Base-by-base conservation (phyloP, 2,329 filamentous ascomycete genomes). In the Monosporascus sp. region DNA sequence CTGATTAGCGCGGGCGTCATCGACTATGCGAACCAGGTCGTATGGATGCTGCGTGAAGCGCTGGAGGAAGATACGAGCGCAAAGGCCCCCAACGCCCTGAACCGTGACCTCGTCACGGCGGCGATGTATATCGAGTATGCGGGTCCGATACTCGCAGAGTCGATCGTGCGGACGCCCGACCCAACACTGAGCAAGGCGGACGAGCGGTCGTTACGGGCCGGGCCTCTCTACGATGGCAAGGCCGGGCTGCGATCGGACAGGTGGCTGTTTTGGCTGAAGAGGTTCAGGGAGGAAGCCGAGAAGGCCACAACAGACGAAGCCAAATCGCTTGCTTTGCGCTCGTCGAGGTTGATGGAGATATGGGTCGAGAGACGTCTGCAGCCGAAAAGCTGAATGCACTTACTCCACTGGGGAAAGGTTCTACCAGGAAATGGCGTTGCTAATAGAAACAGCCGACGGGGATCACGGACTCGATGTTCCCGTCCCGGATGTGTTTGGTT, bases 11-110 rank as follows among this genome's bases (percentile, higher is more conserved):
- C 61, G 15, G 64, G 59, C 2, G 52, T 66, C 11, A 49, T 57
- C 0, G 43, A 54, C n/a, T 53, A 52, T 3, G 43, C 49, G 2
- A 62, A 55, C 22, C 58, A 59, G 8, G 55, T 58, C 8, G 55
- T 68, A 22, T 67, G 65, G 66, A 65, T 65, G 58, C 40, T 68
- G 48, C 55, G 66, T 8, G 56, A 52, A 3, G 64, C 61, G 20
- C 55, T 68, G 5, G 66, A 68, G 49, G 51, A 64, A 45, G 52
- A 63, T 8, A 22, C 47, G 11, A 50, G 22, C 8, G 28, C 51
- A 2, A 24, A 53, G 1, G 35, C 37, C 6, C 51, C 43, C 9
- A 44, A 41, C 17, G 50, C 37, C 8, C 18, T 61, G 7, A 60
- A 67, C 14, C 56, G 54, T 7, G 56, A 54, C 7, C 50, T 68